Conservation (phyloP, 2,329 filamentous ascomycete genomes). For the Pseudogymnoascus sp. region DNA sequence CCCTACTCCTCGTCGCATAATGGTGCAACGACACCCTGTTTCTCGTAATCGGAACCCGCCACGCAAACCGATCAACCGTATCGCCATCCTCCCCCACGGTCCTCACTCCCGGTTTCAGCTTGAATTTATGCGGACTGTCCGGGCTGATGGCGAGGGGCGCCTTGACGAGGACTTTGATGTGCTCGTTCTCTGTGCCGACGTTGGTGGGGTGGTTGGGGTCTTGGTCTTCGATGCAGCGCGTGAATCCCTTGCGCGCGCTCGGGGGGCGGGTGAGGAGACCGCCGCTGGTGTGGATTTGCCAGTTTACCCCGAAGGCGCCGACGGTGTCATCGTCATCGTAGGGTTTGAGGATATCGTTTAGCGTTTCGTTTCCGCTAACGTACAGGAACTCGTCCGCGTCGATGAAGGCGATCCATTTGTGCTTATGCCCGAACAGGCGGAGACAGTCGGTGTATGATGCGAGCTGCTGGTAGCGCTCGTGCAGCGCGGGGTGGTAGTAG, state of each 20-base stretch:
- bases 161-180: slow-evolving; percentile 32
- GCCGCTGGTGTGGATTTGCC: slow-evolving; percentile 30
- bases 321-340: slow-evolving; percentile 25
- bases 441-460: slow-evolving; percentile 24
- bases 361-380: slow-evolving; percentile 21
- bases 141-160: slow-evolving; percentile 19
- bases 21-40: slow-evolving; percentile 30
- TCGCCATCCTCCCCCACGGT: slow-evolving; percentile 29
- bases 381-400: slow-evolving; percentile 30
- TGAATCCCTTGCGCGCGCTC: slow-evolving; percentile 25
- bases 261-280: slow-evolving; percentile 22
- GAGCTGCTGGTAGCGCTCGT: slow-evolving; percentile 18
- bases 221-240: slow-evolving; percentile 28
- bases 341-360: slow-evolving; percentile 25
- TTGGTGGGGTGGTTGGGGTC: slow-evolving; percentile 14
- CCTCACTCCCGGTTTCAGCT: slow-evolving; percentile 16
- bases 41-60: slow-evolving; percentile 27
- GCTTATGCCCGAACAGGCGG: slow-evolving; percentile 22
- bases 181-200: slow-evolving; percentile 25
- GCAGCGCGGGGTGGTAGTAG: slow-evolving; percentile 19
- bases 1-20: slow-evolving; percentile 31
- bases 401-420: slow-evolving; percentile 32
- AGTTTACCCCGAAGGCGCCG: slow-evolving; percentile 31
- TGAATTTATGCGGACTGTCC: slow-evolving; percentile 26
- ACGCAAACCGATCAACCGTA: slow-evolving; percentile 20